Conservation (phyloP, 495 filamentous ascomycete genomes). For the Penicillium ochrochloron region DNA sequence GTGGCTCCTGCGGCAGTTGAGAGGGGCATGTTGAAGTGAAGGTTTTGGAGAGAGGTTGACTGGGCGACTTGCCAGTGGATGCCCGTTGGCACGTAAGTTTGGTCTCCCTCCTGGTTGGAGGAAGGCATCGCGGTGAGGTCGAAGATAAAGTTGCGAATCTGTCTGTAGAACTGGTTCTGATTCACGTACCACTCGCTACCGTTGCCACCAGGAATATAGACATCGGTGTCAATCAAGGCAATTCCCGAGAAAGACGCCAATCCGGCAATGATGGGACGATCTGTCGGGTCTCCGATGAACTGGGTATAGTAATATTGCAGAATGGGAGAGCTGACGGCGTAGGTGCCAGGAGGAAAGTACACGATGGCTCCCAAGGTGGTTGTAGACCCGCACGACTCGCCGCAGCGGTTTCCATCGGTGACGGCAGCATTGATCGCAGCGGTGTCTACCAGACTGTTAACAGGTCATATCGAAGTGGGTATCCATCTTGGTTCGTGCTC, state of each 20-base stretch:
- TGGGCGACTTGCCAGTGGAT: neutral
- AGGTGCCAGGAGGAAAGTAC: neutral
- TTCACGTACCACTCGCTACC: neutral
- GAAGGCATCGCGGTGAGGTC: neutral
- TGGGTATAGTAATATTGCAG: neutral
- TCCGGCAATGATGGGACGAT: neutral
- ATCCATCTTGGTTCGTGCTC: too few species aligned
- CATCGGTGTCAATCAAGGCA: neutral
- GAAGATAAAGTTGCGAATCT: neutral
- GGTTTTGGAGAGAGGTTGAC: neutral
- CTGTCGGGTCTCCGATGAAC: neutral
- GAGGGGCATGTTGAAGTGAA: neutral
- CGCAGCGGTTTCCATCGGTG: slow-evolving; percentile 50
- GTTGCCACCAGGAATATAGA: neutral
- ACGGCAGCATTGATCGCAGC: neutral
- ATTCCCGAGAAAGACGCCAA: neutral
- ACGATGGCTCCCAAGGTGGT: neutral
- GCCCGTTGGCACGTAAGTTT: too few species aligned
- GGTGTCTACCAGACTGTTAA: too few species aligned
- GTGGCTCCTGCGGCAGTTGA: too few species aligned
- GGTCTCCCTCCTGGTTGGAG: too few species aligned
- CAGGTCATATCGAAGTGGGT: too few species aligned
- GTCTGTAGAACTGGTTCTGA: neutral
- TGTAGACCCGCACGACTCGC: slow-evolving; percentile 46
- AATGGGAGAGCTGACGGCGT: neutral